Evolutionary conservation across 139 green algal genomes (phyloP).

Genomic region (Micractinium conductrix): DNA sequence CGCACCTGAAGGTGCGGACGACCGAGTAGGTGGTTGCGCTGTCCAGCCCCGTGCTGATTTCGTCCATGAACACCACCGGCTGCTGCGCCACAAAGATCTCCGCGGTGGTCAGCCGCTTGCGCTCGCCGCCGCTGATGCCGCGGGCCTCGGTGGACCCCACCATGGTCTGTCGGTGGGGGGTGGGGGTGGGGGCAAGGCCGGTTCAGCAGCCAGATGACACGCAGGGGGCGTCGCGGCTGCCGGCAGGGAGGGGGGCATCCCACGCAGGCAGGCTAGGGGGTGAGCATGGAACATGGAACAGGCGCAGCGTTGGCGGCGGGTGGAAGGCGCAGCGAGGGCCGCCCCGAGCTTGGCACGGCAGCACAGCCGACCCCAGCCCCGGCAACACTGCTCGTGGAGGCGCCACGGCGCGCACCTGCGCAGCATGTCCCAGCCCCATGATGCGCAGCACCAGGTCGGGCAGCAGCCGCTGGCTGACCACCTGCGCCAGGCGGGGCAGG

Average conservation of each 20-base stretch:
- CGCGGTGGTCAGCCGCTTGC: conserved; percentile 70
- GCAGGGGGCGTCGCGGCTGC: too few relatives aligned
- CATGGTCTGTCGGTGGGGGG: too few relatives aligned
- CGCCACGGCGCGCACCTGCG: neutral
- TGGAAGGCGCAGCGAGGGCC: too few relatives aligned
- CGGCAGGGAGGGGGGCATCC: too few relatives aligned
- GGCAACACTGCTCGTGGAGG: too few relatives aligned
- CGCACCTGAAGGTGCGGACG: conserved; percentile 42
- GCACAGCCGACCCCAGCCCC: too few relatives aligned
- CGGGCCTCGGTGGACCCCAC: conserved; percentile 40
- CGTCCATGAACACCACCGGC: conserved; percentile 34
- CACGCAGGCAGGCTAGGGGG: too few relatives aligned
- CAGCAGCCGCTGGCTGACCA: conserved; percentile 30
- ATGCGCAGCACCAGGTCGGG: conserved; percentile 23
- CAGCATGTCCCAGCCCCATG: conserved; percentile 27
- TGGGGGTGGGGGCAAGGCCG: neutral
- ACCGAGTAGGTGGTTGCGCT: conserved; percentile 76
- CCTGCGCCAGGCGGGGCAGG: conserved; percentile 15
- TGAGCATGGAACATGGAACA: too few relatives aligned
- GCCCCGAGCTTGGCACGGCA: too few relatives aligned
- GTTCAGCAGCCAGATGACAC: too few relatives aligned
- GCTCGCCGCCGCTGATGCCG: conserved; percentile 73
- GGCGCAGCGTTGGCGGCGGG: too few relatives aligned
- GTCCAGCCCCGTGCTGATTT: conserved; percentile 70
- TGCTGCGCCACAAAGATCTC: conserved; percentile 71